Evolutionary conservation across 441 rosid species (phyloP), one percentile per base, ranked within the genome.

Genomic region (Viola pubescens): DNA sequence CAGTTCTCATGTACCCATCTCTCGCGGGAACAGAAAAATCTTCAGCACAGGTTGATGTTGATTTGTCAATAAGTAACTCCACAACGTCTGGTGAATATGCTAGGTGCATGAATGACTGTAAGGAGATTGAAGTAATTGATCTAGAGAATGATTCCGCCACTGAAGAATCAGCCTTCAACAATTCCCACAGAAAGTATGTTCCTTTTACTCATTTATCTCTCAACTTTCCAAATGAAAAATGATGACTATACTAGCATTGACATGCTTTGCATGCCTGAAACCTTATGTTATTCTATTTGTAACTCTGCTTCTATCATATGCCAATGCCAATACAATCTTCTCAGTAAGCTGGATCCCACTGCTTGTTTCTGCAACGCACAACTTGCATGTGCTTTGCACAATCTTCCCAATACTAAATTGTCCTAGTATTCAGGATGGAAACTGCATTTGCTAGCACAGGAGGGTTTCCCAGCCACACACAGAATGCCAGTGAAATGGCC

Each of bases 121-220:
- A 79, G 72, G 89, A 73, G 69, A 83, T 92, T 62, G 96, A 92
- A 82, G 80, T 92, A 68, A 92, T 92, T 76, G 94, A 89, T 70
- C 73, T 92, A 70, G 97, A 92, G 70, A 80, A 73, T 70, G 98
- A 89, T 77, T 77, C 82, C 50, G 68, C 69, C 44, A 77, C 70
- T 16, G 91, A 77, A 67, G 79, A 80, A 61, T 81, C 82, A 66
- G 83, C 75, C 47, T 70, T 78, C 59, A 79, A 77, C 54, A 63
- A 67, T 58, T 63, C 77, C 11, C 86, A 75, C 52, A 73, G 73
- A 68, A 89, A 77, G 98, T 92, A 82, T 13, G 89, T 60, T 56
- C 50, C 65, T 40, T 12, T 39, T 63, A 54, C 54, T 41, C 51
- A n/a, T n/a, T n/a, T 34, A 9, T 42, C 45, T 38, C 37, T 61